Base-by-base conservation (phyloP, 257 asterid genomes). In the Petunia axillaris region DNA sequence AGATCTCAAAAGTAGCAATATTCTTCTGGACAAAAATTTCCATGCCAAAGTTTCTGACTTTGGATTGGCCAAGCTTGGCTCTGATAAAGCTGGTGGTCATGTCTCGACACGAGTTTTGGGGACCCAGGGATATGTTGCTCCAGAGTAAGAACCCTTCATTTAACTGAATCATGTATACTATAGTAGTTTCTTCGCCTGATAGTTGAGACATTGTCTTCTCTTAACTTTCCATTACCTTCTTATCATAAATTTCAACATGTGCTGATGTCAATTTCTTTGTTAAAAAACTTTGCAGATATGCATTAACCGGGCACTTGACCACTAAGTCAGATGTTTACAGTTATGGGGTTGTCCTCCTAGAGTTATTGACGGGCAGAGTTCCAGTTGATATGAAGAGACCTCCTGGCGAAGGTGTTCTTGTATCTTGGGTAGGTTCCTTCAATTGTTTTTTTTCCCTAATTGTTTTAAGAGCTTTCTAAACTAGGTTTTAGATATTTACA, bases 101-200 rank as follows among this genome's bases (percentile, higher is more conserved):
- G 97, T 95, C 79, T 93, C 99, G 3, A 95, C 99, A 0, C 87
- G 99, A 11, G 98, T 95, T 41, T 84, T 95, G 89, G 99, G 99
- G 57, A 93, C 99, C 40, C 99, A 95, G 78, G 99, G 99, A 81
- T 95, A 95, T 76, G 97, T 95, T 73, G 99, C 99, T 78, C 99
- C 99, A 0, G 98, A 95, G 98, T 93, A 90, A 82, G 90, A 48
- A 57, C 55, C 43, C 57, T 35, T 7, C 4, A 44, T 66, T 38
- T 2, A 2, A 40, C 57, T 54, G 64, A 36, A 57, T 40, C 9
- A 16, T 62, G 57, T 43, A 14, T 6, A 6, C 0, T 54, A 4
- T 38, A 0, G 44, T 57, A 38, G 6, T 53, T 67, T 14, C 39
- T 15, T 0, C n/a, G 8, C 4, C 15, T 68, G 2, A 8, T 68